phyloP scores from a whole-genome alignment of 2,329 filamentous ascomycete genomes.

The Davidsoniella eucalypti region DNA sequence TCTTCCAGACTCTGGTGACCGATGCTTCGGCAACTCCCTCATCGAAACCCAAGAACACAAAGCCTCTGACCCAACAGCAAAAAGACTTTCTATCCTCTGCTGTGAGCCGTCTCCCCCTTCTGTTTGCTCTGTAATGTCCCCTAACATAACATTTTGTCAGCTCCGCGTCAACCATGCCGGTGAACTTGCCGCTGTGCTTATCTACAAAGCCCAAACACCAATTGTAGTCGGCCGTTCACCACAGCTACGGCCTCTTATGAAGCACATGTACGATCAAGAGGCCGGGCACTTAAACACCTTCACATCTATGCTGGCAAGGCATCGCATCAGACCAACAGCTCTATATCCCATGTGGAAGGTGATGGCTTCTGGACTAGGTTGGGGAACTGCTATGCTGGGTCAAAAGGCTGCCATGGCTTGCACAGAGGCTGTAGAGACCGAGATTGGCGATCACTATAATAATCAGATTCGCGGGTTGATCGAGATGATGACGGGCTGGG shows the following conservation, averaged over 20 bases:
- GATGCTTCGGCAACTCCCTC: slow-evolving; percentile 16
- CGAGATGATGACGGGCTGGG: slow-evolving; percentile 63
- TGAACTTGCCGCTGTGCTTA: slow-evolving; percentile 88
- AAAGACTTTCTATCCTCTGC: slow-evolving; percentile 61
- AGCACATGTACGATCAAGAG: slow-evolving; percentile 97
- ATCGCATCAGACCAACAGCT: slow-evolving; percentile 80
- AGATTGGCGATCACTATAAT: slow-evolving; percentile 94
- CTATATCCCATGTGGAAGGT: slow-evolving; percentile 83
- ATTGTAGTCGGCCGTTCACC: slow-evolving; percentile 66
- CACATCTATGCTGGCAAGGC: slow-evolving; percentile 64
- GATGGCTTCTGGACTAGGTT: slow-evolving; percentile 67
- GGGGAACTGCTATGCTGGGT: slow-evolving; percentile 77
- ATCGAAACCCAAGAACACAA: slow-evolving; percentile 18
- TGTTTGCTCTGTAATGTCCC: not conserved
- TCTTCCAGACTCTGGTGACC: slow-evolving; percentile 8
- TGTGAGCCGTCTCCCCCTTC: slow-evolving; percentile 24
- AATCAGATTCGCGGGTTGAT: slow-evolving; percentile 70
- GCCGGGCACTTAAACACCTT: slow-evolving; percentile 74
- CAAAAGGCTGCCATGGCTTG: slow-evolving; percentile 96
- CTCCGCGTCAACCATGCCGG: slow-evolving; percentile 95
- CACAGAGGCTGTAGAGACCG: slow-evolving; percentile 94
- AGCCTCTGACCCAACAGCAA: slow-evolving; percentile 53
- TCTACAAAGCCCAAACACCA: slow-evolving; percentile 80
- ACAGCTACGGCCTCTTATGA: slow-evolving; percentile 78
- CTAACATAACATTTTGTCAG: slow-evolving; percentile 21